phyloP scores from a whole-genome alignment of 345 rosid species.

The Conringia planisiliqua region DNA sequence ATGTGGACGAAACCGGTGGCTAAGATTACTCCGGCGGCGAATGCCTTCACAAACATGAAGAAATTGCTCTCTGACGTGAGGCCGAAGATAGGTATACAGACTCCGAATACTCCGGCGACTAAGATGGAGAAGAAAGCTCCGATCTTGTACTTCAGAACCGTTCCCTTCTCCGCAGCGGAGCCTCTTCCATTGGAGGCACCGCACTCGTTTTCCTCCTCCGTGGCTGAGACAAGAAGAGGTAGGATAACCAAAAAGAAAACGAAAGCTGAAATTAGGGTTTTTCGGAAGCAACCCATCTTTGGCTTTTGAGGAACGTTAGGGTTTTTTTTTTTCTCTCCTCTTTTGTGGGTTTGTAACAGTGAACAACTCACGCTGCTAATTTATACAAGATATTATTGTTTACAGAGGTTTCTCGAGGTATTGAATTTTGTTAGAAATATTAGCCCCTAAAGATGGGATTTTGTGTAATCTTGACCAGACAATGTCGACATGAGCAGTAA shows the following conservation, averaged over 20 bases:
- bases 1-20: conserved; percentile 69
- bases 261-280: conserved; percentile 1
- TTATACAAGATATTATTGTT: background rate
- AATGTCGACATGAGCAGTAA: conserved; percentile 26
- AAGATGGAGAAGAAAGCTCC: conserved; percentile 53
- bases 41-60: conserved; percentile 61
- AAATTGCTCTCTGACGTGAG: conserved; percentile 49
- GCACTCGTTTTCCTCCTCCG: conserved; percentile 23
- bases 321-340: background rate
- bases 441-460: background rate
- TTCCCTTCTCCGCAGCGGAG: conserved; percentile 12
- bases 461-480: background rate
- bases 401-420: background rate
- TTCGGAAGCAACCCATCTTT: conserved; percentile 17
- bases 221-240: conserved; percentile 19
- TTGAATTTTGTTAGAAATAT: background rate
- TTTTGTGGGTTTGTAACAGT: conserved; percentile 2
- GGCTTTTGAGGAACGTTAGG: conserved; percentile 15
- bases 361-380: conserved; percentile 15
- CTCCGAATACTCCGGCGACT: conserved; percentile 51
- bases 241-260: background rate
- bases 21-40: conserved; percentile 65
- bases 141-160: conserved; percentile 40
- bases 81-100: conserved; percentile 48
- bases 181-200: conserved; percentile 7